These are phyloP conservation scores for Nicotiana attenuata DNA, from an alignment of 257 asterid species.

Conservation along the genomic window DNA sequence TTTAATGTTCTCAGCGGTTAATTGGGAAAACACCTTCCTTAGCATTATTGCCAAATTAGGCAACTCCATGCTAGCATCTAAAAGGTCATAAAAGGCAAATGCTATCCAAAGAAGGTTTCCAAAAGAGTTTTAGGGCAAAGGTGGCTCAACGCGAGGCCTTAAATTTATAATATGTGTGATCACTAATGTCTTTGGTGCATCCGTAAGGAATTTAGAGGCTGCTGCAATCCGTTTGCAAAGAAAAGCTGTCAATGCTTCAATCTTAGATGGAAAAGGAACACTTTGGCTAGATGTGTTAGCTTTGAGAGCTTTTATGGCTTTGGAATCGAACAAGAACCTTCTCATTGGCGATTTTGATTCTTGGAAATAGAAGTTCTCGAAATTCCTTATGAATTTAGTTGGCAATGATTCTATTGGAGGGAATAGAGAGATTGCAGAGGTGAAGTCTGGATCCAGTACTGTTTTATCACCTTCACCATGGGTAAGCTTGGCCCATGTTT, in stretches of 20 bases:
- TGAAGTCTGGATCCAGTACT: slow-evolving; percentile 5
- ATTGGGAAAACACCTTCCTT: slow-evolving; percentile 16
- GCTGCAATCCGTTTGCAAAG: not conserved
- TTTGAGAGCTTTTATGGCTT: not conserved
- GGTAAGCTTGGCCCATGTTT: slow-evolving; percentile 13
- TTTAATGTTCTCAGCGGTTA: slow-evolving; percentile 10
- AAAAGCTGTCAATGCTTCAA: slow-evolving; percentile 22
- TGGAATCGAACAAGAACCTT: not conserved
- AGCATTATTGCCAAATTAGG: slow-evolving; percentile 7
- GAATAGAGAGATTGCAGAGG: not conserved
- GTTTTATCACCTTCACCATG: not conserved
- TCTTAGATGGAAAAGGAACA: slow-evolving; percentile 14
- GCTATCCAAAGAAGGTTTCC: slow-evolving; percentile 21
- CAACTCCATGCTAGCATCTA: not conserved
- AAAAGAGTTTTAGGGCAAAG: slow-evolving; percentile 11
- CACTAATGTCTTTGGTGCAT: slow-evolving; percentile 4
- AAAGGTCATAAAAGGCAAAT: slow-evolving; percentile 2
- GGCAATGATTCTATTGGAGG: slow-evolving; percentile 19
- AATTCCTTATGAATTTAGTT: slow-evolving; percentile 3
- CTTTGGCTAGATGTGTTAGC: slow-evolving; percentile 6
- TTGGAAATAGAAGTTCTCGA: slow-evolving; percentile 12
- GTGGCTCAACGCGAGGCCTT: slow-evolving; percentile 12
- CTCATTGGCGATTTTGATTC: not conserved
- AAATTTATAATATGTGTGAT: slow-evolving; percentile 24
- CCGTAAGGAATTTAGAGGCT: not conserved